phyloP scores from a whole-genome alignment of 2,329 filamentous ascomycete species.

The Verticillium tricorpus region DNA sequence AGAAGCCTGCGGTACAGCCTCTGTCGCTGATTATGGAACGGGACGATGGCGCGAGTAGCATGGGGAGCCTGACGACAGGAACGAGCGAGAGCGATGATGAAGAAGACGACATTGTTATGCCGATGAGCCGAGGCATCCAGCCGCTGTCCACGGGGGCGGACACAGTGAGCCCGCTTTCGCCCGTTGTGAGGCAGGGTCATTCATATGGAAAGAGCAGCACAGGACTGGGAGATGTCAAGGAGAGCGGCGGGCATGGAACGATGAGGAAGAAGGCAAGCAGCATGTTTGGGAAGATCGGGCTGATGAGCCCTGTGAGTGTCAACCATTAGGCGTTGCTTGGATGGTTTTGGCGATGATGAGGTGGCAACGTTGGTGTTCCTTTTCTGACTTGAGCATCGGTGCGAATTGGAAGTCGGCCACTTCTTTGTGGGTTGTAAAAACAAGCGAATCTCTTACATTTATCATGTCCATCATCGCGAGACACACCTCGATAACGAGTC shows the following conservation, averaged over 20 bases:
- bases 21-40: conserved; percentile 3
- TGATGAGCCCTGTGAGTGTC: conserved; percentile 7
- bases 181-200: not conserved
- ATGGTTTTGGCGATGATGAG: not conserved
- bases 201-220: not conserved
- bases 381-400: too few relatives aligned
- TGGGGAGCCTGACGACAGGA: conserved; percentile 23
- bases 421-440: too few relatives aligned
- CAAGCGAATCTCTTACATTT: too few relatives aligned
- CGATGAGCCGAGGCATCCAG: conserved; percentile 7
- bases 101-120: conserved; percentile 13
- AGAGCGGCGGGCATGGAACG: not conserved
- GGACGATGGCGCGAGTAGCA: conserved; percentile 10
- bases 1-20: not conserved
- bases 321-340: not conserved
- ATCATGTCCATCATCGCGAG: too few relatives aligned
- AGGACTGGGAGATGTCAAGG: not conserved
- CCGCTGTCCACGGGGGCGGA: conserved; percentile 8
- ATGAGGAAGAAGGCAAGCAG: conserved; percentile 11
- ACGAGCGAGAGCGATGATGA: conserved; percentile 18
- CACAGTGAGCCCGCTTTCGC: conserved; percentile 15
- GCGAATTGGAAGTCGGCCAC: too few relatives aligned
- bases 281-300: conserved; percentile 9
- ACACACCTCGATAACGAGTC: too few relatives aligned
- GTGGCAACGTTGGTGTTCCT: not conserved